phyloP scores from a whole-genome alignment of 225 moss, liverwort and hornwort genomes.

The Polytrichum formosum region DNA sequence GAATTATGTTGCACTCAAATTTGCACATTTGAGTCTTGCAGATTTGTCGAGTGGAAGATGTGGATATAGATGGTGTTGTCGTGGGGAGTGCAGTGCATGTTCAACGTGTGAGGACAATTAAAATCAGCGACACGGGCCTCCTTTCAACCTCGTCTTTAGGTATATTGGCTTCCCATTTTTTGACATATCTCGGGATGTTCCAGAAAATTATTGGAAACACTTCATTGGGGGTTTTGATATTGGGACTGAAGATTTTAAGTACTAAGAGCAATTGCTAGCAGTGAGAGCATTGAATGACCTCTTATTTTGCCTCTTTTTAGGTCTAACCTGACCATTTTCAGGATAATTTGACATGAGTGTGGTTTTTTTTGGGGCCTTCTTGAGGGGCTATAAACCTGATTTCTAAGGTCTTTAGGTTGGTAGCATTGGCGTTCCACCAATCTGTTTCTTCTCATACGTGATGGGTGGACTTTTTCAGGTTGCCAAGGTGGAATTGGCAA shows the following conservation, averaged over 20 bases:
- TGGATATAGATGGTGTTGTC: conserved; percentile 75
- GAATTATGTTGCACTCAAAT: not conserved
- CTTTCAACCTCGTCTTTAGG: conserved; percentile 90
- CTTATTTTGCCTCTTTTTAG: not conserved
- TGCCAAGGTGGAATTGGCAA: conserved; percentile 64
- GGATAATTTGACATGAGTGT: too few relatives aligned
- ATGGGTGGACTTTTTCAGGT: conserved; percentile 33
- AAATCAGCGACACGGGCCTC: conserved; percentile 60
- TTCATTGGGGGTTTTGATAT: too few relatives aligned
- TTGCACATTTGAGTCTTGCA: conserved; percentile 19
- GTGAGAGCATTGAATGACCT: too few relatives aligned
- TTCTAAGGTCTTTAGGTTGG: not conserved
- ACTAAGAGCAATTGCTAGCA: too few relatives aligned
- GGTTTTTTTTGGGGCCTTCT: too few relatives aligned
- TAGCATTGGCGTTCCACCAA: too few relatives aligned
- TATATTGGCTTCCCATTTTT: conserved; percentile 13
- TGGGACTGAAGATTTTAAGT: too few relatives aligned
- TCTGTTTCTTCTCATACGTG: conserved; percentile 2
- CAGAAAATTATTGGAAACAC: too few relatives aligned
- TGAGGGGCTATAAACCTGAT: too few relatives aligned
- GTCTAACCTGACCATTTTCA: not conserved
- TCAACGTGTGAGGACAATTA: conserved; percentile 81
- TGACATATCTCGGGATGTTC: too few relatives aligned
- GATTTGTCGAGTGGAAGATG: conserved; percentile 96
- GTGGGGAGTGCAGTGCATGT: conserved; percentile 85